These are phyloP conservation scores for Komagataella phaffii DNA, from an alignment of 805 yeast genomes.

Conservation along the genomic window DNA sequence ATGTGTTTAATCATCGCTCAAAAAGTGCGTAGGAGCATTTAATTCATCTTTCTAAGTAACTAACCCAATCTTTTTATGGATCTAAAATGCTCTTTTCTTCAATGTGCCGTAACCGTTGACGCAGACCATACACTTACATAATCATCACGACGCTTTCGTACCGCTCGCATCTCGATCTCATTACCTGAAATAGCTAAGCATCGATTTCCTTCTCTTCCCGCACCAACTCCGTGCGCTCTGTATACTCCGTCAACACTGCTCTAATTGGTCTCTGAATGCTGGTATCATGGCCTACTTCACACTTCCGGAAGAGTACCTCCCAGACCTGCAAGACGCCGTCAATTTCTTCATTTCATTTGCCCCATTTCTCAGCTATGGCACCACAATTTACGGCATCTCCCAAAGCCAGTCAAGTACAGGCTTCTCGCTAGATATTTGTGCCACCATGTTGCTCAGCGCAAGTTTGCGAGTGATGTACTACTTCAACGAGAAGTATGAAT, in stretches of 20 bases:
- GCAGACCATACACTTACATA: not conserved
- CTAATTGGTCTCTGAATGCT: not conserved
- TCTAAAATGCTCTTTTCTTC: too few relatives aligned
- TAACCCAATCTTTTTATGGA: too few relatives aligned
- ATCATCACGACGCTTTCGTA: not conserved
- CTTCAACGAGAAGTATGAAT: conserved; percentile 68
- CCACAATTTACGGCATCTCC: conserved; percentile 62
- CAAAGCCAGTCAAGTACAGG: conserved; percentile 57
- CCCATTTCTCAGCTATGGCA: conserved; percentile 78
- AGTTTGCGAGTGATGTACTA: conserved; percentile 65
- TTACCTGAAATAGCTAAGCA: not conserved
- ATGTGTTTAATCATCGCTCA: not conserved
- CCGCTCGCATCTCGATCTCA: not conserved
- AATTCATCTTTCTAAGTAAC: too few relatives aligned
- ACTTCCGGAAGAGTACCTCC: conserved; percentile 7
- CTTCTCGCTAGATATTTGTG: conserved; percentile 85
- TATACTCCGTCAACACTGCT: too few relatives aligned
- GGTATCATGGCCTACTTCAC: conserved; percentile 2
- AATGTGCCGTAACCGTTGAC: too few relatives aligned
- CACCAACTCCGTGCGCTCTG: not conserved
- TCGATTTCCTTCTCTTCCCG: not conserved
- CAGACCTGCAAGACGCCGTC: conserved; percentile 36
- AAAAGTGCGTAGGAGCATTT: too few relatives aligned
- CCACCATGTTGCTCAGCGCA: conserved; percentile 75
- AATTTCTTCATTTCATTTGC: conserved; percentile 65